These are phyloP conservation scores for Alternaria infectoria DNA, from an alignment of 2,329 filamentous ascomycete species.

Conservation along the genomic window DNA sequence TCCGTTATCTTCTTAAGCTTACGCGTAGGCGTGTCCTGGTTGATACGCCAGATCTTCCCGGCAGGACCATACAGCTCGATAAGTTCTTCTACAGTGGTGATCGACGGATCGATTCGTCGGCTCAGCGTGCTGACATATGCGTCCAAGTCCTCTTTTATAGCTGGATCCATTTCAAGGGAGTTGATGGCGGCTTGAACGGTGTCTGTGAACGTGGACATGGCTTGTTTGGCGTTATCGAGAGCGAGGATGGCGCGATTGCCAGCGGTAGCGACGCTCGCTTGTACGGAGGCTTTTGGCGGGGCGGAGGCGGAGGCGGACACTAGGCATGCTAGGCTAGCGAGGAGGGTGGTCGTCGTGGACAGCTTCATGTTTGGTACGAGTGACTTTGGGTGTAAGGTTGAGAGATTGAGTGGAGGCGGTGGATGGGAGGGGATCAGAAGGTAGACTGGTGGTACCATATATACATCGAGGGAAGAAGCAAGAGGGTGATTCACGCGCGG, in stretches of 20 bases:
- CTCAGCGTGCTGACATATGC: no score
- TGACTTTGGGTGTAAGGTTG: neutral
- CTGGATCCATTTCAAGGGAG: neutral
- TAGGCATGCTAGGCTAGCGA: neutral
- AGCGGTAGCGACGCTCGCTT: neutral
- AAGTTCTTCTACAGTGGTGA: no score
- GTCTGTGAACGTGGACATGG: neutral
- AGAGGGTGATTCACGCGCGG: neutral
- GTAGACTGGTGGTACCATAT: neutral
- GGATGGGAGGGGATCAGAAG: neutral
- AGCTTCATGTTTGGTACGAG: neutral
- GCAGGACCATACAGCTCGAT: no score
- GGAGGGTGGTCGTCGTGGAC: neutral
- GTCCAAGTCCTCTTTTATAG: neutral
- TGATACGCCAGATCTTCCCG: neutral
- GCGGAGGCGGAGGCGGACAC: neutral
- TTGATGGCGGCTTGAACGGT: accelerated
- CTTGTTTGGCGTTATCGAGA: neutral
- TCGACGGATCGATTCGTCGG: no score
- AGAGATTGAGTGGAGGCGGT: neutral
- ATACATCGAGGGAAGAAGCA: neutral
- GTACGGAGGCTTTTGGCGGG: neutral
- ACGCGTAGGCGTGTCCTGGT: neutral
- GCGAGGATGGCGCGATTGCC: neutral
- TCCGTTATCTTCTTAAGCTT: neutral